Evolutionary conservation across 768 basidiomycete genomes (phyloP).

Genomic region (Agaricus subrufescens): DNA sequence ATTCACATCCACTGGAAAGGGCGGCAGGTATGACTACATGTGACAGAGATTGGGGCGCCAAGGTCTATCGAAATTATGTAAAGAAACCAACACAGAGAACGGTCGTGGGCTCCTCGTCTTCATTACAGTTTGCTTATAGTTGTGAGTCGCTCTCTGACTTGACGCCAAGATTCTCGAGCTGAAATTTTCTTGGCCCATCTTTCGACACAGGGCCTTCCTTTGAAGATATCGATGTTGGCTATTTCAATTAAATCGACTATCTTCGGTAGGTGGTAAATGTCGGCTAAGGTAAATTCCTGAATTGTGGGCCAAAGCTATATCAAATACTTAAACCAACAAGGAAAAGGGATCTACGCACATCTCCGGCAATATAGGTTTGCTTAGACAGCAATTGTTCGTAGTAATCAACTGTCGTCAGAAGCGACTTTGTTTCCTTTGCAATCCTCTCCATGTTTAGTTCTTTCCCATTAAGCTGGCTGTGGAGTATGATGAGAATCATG

Average conservation of each 20-base stretch:
- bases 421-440: constrained; percentile 14
- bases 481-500: no score
- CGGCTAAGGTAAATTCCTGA: background rate
- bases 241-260: background rate
- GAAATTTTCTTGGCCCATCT: background rate
- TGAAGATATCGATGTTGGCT: background rate
- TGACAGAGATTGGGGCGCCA: no score
- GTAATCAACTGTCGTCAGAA: constrained; percentile 32
- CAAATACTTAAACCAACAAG: no score
- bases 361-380: constrained; percentile 41
- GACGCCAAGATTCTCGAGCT: background rate
- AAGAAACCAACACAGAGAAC: no score
- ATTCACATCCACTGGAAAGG: no score
- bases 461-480: background rate
- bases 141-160: background rate
- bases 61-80: no score
- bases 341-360: constrained; percentile 18
- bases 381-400: constrained; percentile 45
- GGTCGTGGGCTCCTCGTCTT: no score
- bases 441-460: constrained; percentile 23
- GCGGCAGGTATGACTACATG: no score
- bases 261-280: background rate
- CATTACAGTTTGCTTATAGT: no score
- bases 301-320: background rate
- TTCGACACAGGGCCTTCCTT: background rate